These are phyloP conservation scores for Miscanthus lutarioriparius DNA, from an alignment of 176 grass and related monocot species.

Conservation along the genomic window DNA sequence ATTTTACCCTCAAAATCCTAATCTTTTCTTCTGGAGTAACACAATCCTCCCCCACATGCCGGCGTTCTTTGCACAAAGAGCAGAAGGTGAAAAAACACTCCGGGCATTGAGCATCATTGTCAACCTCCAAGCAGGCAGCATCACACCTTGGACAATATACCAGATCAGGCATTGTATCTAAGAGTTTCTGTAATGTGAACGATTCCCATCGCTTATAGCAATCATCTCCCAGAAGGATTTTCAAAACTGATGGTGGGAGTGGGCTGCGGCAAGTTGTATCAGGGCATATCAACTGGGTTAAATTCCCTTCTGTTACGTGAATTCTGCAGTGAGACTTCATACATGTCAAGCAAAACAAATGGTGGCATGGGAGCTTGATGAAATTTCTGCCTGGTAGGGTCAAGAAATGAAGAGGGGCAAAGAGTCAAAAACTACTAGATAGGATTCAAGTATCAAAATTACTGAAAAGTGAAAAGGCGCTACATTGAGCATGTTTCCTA, in stretches of 20 bases:
- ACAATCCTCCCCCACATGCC: conserved; percentile 65
- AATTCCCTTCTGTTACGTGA: conserved; percentile 64
- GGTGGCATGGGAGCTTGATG: conserved; percentile 59
- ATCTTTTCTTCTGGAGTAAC: conserved; percentile 48
- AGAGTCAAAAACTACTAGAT: background rate
- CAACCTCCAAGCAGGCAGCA: conserved; percentile 78
- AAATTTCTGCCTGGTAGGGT: conserved; percentile 52
- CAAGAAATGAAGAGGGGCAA: conserved; percentile 4
- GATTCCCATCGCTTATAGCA: conserved; percentile 66
- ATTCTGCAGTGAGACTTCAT: conserved; percentile 69
- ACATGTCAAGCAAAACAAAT: conserved; percentile 65
- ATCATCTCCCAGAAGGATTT: conserved; percentile 52
- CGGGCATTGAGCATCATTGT: conserved; percentile 65
- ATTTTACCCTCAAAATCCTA: conserved; percentile 60
- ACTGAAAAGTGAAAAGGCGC: background rate
- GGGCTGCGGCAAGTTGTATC: conserved; percentile 45
- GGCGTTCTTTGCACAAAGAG: conserved; percentile 52
- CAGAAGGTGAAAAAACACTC: conserved; percentile 82
- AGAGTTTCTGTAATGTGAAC: conserved; percentile 54
- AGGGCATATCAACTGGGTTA: conserved; percentile 60
- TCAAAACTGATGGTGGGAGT: conserved; percentile 48
- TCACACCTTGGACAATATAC: conserved; percentile 69
- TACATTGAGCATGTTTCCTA: background rate
- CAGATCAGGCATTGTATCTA: conserved; percentile 69
- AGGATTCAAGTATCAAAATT: background rate